These are phyloP conservation scores for Phytophthora kernoviae DNA, from an alignment of 352 stramenopile species.

Conservation along the genomic window DNA sequence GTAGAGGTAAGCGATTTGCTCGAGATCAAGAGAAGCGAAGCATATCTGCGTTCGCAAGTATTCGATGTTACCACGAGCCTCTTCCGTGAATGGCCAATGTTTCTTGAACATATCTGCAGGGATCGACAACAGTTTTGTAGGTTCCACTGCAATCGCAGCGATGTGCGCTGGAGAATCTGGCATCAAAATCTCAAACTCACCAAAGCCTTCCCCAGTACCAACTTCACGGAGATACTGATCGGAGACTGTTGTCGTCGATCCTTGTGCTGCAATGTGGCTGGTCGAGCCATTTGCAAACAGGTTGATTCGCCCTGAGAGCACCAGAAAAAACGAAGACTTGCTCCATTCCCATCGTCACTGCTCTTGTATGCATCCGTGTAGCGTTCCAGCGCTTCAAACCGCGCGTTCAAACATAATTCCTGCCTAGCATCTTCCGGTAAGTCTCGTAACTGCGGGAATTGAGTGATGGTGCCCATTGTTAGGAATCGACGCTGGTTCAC, in stretches of 20 bases:
- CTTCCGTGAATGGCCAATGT: conserved; percentile 41
- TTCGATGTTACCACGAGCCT: conserved; percentile 46
- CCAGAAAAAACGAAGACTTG: conserved; percentile 44
- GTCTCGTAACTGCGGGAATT: conserved; percentile 50
- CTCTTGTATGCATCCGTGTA: conserved; percentile 51
- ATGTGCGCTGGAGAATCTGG: conserved; percentile 38
- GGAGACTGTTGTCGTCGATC: not conserved
- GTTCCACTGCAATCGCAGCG: conserved; percentile 50
- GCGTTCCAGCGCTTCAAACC: conserved; percentile 63
- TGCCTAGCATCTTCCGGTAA: conserved; percentile 43
- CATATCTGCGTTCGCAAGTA: conserved; percentile 54
- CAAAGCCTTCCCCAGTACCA: conserved; percentile 47
- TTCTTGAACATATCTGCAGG: conserved; percentile 48
- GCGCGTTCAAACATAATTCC: conserved; percentile 52
- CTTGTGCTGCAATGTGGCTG: conserved; percentile 11
- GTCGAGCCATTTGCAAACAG: conserved; percentile 40
- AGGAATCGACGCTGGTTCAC: conserved; percentile 68
- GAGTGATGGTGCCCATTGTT: conserved; percentile 57
- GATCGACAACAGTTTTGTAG: conserved; percentile 60
- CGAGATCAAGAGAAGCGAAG: conserved; percentile 52
- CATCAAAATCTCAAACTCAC: conserved; percentile 67
- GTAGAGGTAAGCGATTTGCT: conserved; percentile 66
- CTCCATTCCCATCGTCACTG: conserved; percentile 27
- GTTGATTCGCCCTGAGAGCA: conserved; percentile 52
- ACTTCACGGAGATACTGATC: conserved; percentile 50